Evolutionary conservation across 768 basidiomycete species (phyloP).

Genomic region (Serendipita indica): DNA sequence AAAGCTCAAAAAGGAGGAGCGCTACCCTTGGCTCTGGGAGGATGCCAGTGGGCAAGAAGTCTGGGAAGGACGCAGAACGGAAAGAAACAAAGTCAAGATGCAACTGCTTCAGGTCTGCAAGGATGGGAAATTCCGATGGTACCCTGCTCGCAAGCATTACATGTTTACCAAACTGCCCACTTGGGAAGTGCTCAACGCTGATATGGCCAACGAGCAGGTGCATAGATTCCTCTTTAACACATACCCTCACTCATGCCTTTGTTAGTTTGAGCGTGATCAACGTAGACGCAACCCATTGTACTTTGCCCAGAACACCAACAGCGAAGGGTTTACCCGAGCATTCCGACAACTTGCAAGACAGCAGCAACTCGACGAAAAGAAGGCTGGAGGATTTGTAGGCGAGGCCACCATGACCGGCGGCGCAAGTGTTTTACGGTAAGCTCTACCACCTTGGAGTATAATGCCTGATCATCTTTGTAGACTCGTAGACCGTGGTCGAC

Average conservation of each 20-base stretch:
- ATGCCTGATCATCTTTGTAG: background rate
- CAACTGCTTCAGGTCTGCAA: conserved; percentile 6
- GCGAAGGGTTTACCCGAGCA: background rate
- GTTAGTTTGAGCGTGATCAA: conserved; percentile 2
- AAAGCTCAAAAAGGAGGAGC: conserved; percentile 69
- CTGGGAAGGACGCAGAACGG: conserved; percentile 3
- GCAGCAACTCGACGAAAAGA: background rate
- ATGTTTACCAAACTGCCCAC: conserved; percentile 10
- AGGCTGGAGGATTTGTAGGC: background rate
- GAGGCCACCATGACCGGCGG: background rate
- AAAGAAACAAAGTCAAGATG: conserved; percentile 9
- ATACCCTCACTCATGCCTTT: background rate
- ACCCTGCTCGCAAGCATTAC: conserved; percentile 7
- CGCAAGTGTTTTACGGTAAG: background rate
- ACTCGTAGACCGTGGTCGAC: conserved; percentile 4
- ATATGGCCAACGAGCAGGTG: conserved; percentile 2
- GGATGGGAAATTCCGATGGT: conserved; percentile 8
- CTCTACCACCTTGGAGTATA: background rate
- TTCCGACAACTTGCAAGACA: background rate
- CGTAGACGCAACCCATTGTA: background rate
- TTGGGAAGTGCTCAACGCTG: background rate
- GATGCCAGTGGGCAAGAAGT: conserved; percentile 38
- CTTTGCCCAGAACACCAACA: background rate
- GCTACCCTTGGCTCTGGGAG: conserved; percentile 88
- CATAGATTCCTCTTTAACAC: background rate